A percentile compares a stretch with the other conserved stretches of the same genome.
Conservation (phyloP, 2,329 filamentous ascomycete genomes). For the Nemania sp. region DNA sequence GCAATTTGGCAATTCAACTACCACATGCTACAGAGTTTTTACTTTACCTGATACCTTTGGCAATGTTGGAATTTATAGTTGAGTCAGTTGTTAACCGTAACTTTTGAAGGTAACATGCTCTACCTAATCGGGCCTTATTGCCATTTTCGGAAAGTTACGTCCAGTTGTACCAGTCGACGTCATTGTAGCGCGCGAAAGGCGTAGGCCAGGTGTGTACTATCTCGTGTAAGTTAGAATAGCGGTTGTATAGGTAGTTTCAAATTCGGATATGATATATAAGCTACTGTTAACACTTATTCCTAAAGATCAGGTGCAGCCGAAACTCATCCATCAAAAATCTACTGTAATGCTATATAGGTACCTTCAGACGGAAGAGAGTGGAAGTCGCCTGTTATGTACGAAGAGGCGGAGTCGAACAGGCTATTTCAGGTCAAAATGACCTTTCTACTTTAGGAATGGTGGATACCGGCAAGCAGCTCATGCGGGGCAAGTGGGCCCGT, state of each 20-base stretch:
- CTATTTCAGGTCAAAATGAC: background rate
- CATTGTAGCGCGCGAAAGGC: background rate
- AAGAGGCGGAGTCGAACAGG: background rate
- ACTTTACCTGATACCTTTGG: too few relatives aligned
- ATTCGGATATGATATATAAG: background rate
- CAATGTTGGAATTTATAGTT: too few relatives aligned
- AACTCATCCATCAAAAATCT: too few relatives aligned
- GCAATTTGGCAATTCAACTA: too few relatives aligned
- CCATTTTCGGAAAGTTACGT: background rate
- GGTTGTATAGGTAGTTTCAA: too few relatives aligned
- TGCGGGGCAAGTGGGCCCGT: slow-evolving; percentile 5
- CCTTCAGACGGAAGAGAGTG: too few relatives aligned
- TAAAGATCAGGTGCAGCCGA: too few relatives aligned
- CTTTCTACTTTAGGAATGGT: slow-evolving; percentile 9
- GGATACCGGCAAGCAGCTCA: slow-evolving; percentile 8
- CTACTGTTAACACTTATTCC: background rate
- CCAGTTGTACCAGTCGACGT: background rate
- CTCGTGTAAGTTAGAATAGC: background rate
- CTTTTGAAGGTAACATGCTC: background rate
- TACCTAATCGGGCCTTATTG: background rate
- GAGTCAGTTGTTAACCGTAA: background rate
- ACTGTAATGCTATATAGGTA: too few relatives aligned
- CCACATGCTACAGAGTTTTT: too few relatives aligned
- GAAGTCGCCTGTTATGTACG: too few relatives aligned
- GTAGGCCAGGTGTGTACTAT: background rate